phyloP scores from a whole-genome alignment of 2,329 filamentous ascomycete species.

The Cladophialophora yegresii region DNA sequence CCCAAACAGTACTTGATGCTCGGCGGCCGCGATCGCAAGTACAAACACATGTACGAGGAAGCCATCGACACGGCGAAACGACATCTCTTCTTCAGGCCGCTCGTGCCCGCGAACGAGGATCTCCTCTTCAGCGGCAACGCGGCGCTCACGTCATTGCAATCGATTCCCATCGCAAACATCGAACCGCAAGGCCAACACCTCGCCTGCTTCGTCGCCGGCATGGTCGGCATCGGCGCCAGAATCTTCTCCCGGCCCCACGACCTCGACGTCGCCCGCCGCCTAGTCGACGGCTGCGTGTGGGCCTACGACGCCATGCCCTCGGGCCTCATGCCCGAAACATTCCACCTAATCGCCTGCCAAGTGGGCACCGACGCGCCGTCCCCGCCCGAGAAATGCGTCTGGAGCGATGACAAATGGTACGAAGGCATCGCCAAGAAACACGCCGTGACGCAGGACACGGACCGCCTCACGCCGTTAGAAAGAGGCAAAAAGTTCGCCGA shows the following conservation, averaged over 20 bases:
- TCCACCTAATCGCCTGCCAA: slow-evolving; percentile 52
- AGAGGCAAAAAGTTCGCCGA: slow-evolving; percentile 43
- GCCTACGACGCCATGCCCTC: slow-evolving; percentile 59
- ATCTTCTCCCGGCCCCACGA: slow-evolving; percentile 60
- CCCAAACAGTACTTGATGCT: slow-evolving; percentile 72
- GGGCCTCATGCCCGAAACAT: slow-evolving; percentile 64
- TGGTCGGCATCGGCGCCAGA: slow-evolving; percentile 67
- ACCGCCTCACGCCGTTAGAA: slow-evolving; percentile 26
- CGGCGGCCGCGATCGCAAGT: slow-evolving; percentile 66
- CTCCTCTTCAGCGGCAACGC: slow-evolving; percentile 63
- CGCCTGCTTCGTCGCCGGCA: slow-evolving; percentile 70
- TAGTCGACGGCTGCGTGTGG: slow-evolving; percentile 66
- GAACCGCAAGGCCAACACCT: slow-evolving; percentile 59
- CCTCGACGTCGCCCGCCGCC: slow-evolving; percentile 57
- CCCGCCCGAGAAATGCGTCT: slow-evolving; percentile 42
- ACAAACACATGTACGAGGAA: slow-evolving; percentile 70
- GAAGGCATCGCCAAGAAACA: slow-evolving; percentile 38
- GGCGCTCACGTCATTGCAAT: slow-evolving; percentile 40
- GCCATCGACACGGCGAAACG: slow-evolving; percentile 69
- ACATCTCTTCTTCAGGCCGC: slow-evolving; percentile 74
- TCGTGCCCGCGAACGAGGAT: slow-evolving; percentile 67
- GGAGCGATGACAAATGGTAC: slow-evolving; percentile 43
- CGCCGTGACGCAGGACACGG: slow-evolving; percentile 13
- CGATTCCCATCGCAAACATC: slow-evolving; percentile 35
- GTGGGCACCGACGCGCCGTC: slow-evolving; percentile 42